phyloP scores from a whole-genome alignment of 140 eudicot species.

The Ambrosia hybrid region DNA sequence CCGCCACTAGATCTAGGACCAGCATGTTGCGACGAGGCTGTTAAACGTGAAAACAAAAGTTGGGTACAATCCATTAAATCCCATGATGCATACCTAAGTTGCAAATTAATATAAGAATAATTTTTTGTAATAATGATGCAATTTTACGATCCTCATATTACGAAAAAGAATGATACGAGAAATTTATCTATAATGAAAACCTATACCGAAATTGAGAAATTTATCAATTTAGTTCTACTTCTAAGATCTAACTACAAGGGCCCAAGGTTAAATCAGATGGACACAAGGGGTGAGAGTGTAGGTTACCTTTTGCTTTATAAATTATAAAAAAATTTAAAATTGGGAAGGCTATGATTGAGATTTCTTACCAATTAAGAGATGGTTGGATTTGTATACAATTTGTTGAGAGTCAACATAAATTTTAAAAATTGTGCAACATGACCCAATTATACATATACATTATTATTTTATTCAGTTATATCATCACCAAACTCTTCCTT shows the following conservation, averaged over 20 bases:
- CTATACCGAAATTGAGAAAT: too few relatives aligned
- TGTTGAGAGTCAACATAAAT: slow-evolving; percentile 37
- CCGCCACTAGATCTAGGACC: too few relatives aligned
- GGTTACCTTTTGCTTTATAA: slow-evolving; percentile 19
- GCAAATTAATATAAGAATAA: too few relatives aligned
- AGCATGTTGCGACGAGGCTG: too few relatives aligned
- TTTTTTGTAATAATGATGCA: too few relatives aligned
- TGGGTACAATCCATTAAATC: too few relatives aligned
- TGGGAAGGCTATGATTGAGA: slow-evolving; percentile 30
- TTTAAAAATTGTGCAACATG: slow-evolving; percentile 29
- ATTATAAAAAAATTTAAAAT: slow-evolving; percentile 4
- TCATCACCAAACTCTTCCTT: slow-evolving; percentile 24
- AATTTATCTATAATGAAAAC: neutral
- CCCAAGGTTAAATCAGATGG: slow-evolving; percentile 6
- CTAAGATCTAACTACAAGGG: slow-evolving; percentile 23
- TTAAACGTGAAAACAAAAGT: too few relatives aligned
- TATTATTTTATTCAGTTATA: slow-evolving; percentile 1
- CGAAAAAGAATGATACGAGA: neutral
- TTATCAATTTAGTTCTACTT: neutral
- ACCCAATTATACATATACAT: slow-evolving; percentile 16
- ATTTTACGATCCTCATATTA: neutral
- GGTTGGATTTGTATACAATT: slow-evolving; percentile 28
- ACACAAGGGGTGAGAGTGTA: slow-evolving; percentile 20
- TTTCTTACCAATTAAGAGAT: slow-evolving; percentile 43
- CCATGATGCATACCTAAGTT: too few relatives aligned